Evolutionary conservation across 2,329 filamentous ascomycete species (phyloP).

Genomic region (Pyrenochaeta sp.): DNA sequence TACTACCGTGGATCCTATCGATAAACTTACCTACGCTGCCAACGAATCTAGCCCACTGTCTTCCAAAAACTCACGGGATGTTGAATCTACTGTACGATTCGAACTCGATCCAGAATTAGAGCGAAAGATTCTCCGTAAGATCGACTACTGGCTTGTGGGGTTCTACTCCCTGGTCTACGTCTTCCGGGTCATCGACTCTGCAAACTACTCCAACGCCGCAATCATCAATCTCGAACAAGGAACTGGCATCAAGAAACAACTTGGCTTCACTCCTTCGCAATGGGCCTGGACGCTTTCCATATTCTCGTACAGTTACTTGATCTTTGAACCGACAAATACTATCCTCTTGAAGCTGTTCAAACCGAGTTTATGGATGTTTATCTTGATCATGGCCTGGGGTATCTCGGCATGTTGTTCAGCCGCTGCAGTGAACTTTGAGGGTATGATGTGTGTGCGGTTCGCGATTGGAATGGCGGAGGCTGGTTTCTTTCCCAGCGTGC

Average conservation of each 20-base stretch:
- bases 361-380: conserved; percentile 28
- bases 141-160: conserved; percentile 37
- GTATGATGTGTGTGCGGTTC: conserved; percentile 31
- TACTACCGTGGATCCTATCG: conserved; percentile 11
- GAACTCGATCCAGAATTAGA: conserved; percentile 8
- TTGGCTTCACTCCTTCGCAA: conserved; percentile 35
- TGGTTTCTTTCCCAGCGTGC: conserved; percentile 21
- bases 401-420: conserved; percentile 33
- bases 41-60: conserved; percentile 6
- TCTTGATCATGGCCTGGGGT: conserved; percentile 29
- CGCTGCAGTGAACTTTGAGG: conserved; percentile 24
- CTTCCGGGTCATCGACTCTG: conserved; percentile 42
- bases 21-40: conserved; percentile 20
- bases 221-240: conserved; percentile 47
- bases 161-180: conserved; percentile 44
- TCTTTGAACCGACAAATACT: conserved; percentile 35
- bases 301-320: conserved; percentile 44
- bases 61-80: conserved; percentile 6
- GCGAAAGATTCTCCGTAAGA: conserved; percentile 30
- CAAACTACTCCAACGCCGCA: conserved; percentile 40
- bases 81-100: conserved; percentile 5
- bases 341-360: conserved; percentile 28
- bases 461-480: conserved; percentile 29
- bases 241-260: conserved; percentile 42
- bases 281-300: conserved; percentile 45